Base-by-base conservation (phyloP, 768 basidiomycete species). In the Lactarius hatsudake region DNA sequence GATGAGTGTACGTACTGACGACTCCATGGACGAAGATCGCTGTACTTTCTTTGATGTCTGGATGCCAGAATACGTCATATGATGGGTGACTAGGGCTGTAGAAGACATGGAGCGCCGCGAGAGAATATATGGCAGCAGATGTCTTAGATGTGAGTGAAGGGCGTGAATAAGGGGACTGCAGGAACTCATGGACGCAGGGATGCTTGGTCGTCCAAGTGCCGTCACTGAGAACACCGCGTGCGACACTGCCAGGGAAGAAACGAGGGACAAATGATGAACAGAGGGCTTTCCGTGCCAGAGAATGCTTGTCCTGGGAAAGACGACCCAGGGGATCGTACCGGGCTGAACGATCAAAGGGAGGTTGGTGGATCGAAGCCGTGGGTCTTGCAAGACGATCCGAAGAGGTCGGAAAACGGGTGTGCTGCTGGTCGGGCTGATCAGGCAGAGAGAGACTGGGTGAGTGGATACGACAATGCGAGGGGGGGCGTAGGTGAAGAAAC, bases 311-410 rank as follows among this genome's bases (percentile, higher is more conserved):
- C 4, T 53, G 58, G 18, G 40, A 36, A 63, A 71, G 69, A 34
- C 63, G 28, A 20, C 65, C 69, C 32, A 71, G 65, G 38, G 69
- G 71, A 63, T 71, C 71, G 53, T 71, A 70, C 34, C 59, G 70
- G 36, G 28, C 43, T 51, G 48, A 23, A 61, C 48, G 53, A 58
- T 53, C 36, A 26, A 43, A 36, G 48, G 28, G 53, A 30, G 56
- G 56, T 1, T 12, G 38, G 28, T n/a, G 62, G 28, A 67, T 2
- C 1, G 67, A 34, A 9, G 62, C 32, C 6, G 59, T n/a, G 42
- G 26, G 36, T 66, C 64, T 54, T 28, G 57, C 64, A 43, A 59
- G 10, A 32, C 56, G 69, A 71, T 62, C 63, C n/a, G 23, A 36
- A 10, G 63, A 69, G 59, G 57, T 64, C 36, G 53, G 69, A 45